Evolutionary conservation across 2,329 filamentous ascomycete genomes (phyloP), one percentile per base, ranked within the genome.

Genomic region (Sclerotinia borealis): DNA sequence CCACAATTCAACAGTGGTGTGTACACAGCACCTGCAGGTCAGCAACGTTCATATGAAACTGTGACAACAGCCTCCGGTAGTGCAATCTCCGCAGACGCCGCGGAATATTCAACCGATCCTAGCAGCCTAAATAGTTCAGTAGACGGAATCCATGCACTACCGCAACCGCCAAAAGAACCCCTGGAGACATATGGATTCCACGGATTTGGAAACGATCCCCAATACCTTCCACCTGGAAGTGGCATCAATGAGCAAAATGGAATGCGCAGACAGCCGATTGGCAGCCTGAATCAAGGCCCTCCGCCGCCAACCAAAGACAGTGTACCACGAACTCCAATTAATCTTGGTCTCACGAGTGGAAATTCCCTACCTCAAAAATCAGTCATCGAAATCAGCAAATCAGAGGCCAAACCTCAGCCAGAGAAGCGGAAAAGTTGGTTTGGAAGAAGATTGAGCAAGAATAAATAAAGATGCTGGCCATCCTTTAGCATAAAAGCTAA

Each of bases 361-460:
- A 71, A 68, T 59, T 64, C 64, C 50, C 55, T 43, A 22, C 43
- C 60, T 45, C 49, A 52, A 13, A 55, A 55, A 22, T 55, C 52
- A 2, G 52, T 31, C 10, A 19, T 43, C 19, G 25, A 55, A 55
- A 43, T 55, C 36, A 55, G 36, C 37, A 55, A 55, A 55, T 43
- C 37, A 31, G 19, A 59, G 66, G 29, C 25, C 11, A 58, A 36
- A n/a, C 41, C 41, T 29, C 65, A 54, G 22, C 64, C 71, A 61
- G 89, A 92, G 65, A 96, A 96, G 81, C 83, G 90, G 68, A 93
- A 92, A 82, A 95, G 92, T 74, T 96, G 93, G 92, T 87, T 98
- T 72, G 86, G 90, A 73, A 85, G 87, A 70, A 83, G 87, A 62
- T 95, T 96, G 76, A 95, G 89, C 81, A 92, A 82, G 73, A 75